Evolutionary conservation across 352 stramenopile genomes (phyloP).

Genomic region (Pythium phragmiticola): DNA sequence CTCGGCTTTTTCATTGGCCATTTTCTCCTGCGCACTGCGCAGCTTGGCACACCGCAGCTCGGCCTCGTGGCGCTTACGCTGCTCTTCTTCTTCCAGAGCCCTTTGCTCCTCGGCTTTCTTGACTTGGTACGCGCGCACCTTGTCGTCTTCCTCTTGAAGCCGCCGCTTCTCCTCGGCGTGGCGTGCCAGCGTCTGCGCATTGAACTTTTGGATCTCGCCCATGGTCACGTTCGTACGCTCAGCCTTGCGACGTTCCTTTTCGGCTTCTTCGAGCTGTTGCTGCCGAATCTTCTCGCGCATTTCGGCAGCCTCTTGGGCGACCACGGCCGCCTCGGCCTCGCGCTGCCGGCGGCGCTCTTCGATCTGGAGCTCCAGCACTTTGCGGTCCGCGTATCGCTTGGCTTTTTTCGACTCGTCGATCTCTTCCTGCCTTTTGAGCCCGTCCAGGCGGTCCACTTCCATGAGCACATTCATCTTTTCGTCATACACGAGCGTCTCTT

Average conservation of each 20-base stretch:
- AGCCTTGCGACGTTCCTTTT: slow-evolving; percentile 68
- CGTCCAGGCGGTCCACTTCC: slow-evolving; percentile 93
- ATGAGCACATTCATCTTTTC: slow-evolving; percentile 94
- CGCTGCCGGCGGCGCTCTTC: slow-evolving; percentile 50
- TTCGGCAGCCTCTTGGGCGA: slow-evolving; percentile 82
- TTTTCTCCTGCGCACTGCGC: slow-evolving; percentile 83
- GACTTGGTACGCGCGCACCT: slow-evolving; percentile 62
- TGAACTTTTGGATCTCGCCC: slow-evolving; percentile 75
- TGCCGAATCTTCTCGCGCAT: slow-evolving; percentile 87
- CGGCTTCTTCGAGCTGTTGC: slow-evolving; percentile 63
- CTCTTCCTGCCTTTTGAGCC: slow-evolving; percentile 88
- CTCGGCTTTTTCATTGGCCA: slow-evolving; percentile 85
- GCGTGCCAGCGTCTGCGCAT: slow-evolving; percentile 45
- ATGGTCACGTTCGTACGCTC: slow-evolving; percentile 55
- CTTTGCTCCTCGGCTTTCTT: slow-evolving; percentile 73
- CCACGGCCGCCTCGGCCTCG: slow-evolving; percentile 39
- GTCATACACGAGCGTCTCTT: slow-evolving; percentile 89
- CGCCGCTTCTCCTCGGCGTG: slow-evolving; percentile 70
- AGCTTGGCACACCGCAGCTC: slow-evolving; percentile 76
- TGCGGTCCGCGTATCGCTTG: slow-evolving; percentile 76
- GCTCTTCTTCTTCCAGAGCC: slow-evolving; percentile 65
- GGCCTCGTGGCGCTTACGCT: slow-evolving; percentile 58
- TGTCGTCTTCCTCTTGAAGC: slow-evolving; percentile 77
- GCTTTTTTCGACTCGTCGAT: slow-evolving; percentile 89
- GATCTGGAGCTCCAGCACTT: slow-evolving; percentile 90